Base-by-base conservation (phyloP, 768 basidiomycete species). In the Kwoniella botswanensis region DNA sequence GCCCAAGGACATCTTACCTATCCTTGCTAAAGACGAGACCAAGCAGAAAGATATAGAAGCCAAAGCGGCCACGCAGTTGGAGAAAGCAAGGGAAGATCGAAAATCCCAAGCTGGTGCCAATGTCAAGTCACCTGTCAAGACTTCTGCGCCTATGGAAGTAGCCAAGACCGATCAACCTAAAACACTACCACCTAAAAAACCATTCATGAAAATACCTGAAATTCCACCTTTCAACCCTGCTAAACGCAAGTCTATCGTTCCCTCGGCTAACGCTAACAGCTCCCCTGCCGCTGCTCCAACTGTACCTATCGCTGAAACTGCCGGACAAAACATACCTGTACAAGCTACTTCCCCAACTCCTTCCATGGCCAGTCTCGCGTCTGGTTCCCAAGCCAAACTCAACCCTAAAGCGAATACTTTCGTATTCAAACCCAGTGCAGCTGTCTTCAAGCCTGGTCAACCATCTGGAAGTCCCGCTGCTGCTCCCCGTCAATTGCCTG, bases 1-100 rank as follows among this genome's bases (percentile, higher is more conserved):
- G 73, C 95, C 96, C 15, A 92, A 93, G 35, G 96, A 98, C 80
- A 88, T 98, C 63, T 91, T 98, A 18, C 88, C 92, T 3, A 94
- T 98, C 79, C 85, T 98, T 24, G 91, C 96, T 53, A 98, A 97
- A 85, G 93, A 96, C 78, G 93, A 93, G 83, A 91, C 91, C 63
- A 96, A 93, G 85, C 93, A 95, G 78, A 88, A 89, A 71, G 87
- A 86, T 60, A 95, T 97, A 57, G 77, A 78, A 55, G 78, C 73
- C 26, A 77, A 80, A 65, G 82, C 79, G 3, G 66, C 73, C 3
- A 68, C 52, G 7, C 82, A 87, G 87, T 69, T 92, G 92, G 83
- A 94, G 91, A 83, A 88, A 92, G 75, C 75, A 3, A 65, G 65
- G 5, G 56, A 64, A 46, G 72, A 69, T 35, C 56, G 64, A 11